A percentile compares a stretch with the other conserved stretches of the same genome.
phyloP scores from a whole-genome alignment of 2,329 filamentous ascomycete genomes.

The Hypoxylon sp. region DNA sequence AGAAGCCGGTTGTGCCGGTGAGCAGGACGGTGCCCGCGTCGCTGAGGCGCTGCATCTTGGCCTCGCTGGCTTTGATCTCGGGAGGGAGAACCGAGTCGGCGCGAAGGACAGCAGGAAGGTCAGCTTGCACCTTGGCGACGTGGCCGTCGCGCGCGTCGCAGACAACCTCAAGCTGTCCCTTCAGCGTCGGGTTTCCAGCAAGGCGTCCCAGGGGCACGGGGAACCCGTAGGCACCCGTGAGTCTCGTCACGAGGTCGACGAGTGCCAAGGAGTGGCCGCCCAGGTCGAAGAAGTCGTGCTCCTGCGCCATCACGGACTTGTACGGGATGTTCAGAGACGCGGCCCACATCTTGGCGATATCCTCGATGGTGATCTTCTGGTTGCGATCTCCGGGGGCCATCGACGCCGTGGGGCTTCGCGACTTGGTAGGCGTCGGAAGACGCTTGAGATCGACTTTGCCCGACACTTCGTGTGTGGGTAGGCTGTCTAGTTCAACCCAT shows the following conservation, averaged over 20 bases:
- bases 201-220: constrained; percentile 75
- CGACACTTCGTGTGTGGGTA: constrained; percentile 81
- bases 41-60: constrained; percentile 65
- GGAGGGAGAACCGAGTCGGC: constrained; percentile 73
- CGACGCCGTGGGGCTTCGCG: constrained; percentile 53
- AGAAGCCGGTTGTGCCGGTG: constrained; percentile 79
- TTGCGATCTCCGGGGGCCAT: constrained; percentile 59
- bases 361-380: constrained; percentile 71
- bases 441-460: constrained; percentile 80
- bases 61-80: constrained; percentile 68
- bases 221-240: constrained; percentile 76
- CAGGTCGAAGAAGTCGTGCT: constrained; percentile 83
- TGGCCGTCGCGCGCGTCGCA: constrained; percentile 75
- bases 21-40: constrained; percentile 75
- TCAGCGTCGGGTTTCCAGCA: constrained; percentile 74
- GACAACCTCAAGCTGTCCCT: constrained; percentile 77
- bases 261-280: constrained; percentile 81
- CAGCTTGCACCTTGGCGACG: constrained; percentile 77
- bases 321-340: constrained; percentile 71
- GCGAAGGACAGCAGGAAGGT: constrained; percentile 73
- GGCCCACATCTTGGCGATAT: constrained; percentile 77
- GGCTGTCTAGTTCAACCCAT: constrained; percentile 75
- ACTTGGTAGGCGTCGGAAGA: constrained; percentile 70
- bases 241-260: constrained; percentile 76
- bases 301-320: constrained; percentile 66